Percentiles rank a stretch among this genome's conserved stretches.
Evolutionary conservation across 1,284 basidiomycete genomes (phyloP).

Genomic region (Ustilago esculenta): DNA sequence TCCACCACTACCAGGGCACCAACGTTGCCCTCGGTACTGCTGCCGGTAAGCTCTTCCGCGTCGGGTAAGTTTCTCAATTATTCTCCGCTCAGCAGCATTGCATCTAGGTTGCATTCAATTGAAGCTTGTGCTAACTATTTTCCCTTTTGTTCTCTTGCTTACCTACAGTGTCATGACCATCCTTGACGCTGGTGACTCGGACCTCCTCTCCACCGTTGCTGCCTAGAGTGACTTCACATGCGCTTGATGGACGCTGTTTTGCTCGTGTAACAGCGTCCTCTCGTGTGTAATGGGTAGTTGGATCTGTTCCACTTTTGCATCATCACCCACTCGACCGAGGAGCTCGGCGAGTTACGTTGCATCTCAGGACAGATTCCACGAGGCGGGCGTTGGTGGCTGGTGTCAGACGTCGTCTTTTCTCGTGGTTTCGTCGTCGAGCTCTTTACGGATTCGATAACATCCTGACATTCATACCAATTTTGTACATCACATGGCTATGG

Average conservation of each 20-base stretch:
- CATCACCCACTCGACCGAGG: conserved; percentile 12
- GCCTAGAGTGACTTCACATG: conserved; percentile 46
- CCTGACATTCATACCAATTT: not conserved
- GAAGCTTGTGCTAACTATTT: conserved; percentile 3
- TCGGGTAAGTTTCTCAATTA: conserved; percentile 76
- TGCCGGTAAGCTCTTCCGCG: conserved; percentile 98
- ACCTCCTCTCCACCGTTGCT: conserved; percentile 73
- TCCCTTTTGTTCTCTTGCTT: not conserved
- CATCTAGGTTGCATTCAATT: too few relatives aligned
- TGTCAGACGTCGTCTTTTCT: conserved; percentile 1
- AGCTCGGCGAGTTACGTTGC: conserved; percentile 11
- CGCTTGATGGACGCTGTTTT: conserved; percentile 20
- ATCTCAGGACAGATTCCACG: not conserved
- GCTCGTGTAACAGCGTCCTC: conserved; percentile 26
- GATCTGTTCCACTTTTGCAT: not conserved
- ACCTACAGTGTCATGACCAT: conserved; percentile 84
- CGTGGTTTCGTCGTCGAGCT: not conserved
- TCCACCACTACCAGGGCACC: conserved; percentile 92
- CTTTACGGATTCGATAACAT: not conserved
- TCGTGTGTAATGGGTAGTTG: conserved; percentile 9
- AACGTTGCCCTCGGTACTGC: conserved; percentile 98
- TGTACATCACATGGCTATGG: conserved; percentile 18
- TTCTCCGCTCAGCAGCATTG: too few relatives aligned
- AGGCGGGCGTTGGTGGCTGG: not conserved
- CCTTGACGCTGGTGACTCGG: conserved; percentile 95